Evolutionary conservation across 805 yeast genomes (phyloP).

Genomic region (Lachancea quebecensis): DNA sequence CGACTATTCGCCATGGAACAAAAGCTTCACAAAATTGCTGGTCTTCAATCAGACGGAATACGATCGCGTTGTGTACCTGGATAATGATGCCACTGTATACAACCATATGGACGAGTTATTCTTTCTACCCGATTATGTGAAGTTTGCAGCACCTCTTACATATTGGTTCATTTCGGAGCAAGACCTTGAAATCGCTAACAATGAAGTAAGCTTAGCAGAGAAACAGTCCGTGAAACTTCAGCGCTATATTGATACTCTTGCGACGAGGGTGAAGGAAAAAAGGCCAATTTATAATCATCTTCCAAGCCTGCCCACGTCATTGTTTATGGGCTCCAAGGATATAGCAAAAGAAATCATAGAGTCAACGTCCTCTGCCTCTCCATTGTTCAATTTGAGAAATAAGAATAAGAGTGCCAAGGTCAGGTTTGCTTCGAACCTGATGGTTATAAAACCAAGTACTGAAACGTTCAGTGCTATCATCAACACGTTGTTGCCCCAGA

Average conservation of each 20-base stretch:
- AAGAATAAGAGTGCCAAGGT: constrained; percentile 15
- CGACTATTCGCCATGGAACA: constrained; percentile 38
- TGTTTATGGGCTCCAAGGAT: constrained; percentile 11
- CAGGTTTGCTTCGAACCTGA: constrained; percentile 36
- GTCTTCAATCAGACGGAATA: constrained; percentile 40
- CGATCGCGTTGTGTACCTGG: constrained; percentile 45
- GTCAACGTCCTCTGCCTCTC: constrained; percentile 21
- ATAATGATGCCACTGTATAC: constrained; percentile 42
- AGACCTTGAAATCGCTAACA: constrained; percentile 10
- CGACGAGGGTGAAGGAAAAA: constrained; percentile 10
- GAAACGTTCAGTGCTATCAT: constrained; percentile 15
- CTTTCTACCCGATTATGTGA: constrained; percentile 35
- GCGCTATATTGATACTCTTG: constrained; percentile 15
- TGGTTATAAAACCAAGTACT: constrained; percentile 45
- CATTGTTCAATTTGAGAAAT: constrained; percentile 15
- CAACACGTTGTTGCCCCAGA: constrained; percentile 11
- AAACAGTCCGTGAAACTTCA: constrained; percentile 15
- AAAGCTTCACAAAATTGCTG: constrained; percentile 45
- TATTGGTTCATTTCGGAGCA: constrained; percentile 29
- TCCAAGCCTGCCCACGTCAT: constrained; percentile 25
- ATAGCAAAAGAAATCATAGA: constrained; percentile 27
- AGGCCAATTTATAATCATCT: constrained; percentile 28
- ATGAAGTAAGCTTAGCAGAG: constrained; percentile 13
- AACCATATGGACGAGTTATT: constrained; percentile 40
- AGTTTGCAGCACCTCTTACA: constrained; percentile 37